These are phyloP conservation scores for Epichloe sp. DNA, from an alignment of 2,329 filamentous ascomycete species.

Conservation along the genomic window DNA sequence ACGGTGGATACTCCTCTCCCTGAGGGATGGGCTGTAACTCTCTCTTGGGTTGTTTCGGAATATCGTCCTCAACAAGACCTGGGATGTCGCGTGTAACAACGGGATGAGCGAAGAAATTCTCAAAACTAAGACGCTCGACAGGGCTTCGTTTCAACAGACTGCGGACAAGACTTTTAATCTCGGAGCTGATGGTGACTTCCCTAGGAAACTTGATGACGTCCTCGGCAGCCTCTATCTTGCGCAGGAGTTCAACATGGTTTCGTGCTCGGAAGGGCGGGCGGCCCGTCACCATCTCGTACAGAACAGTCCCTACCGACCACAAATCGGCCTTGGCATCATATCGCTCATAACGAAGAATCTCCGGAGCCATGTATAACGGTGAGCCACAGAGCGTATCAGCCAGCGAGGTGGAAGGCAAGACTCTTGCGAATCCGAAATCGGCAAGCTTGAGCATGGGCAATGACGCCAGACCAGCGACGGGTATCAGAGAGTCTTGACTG, in stretches of 20 bases:
- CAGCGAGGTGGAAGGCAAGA: constrained; percentile 77
- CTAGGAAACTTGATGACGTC: constrained; percentile 75
- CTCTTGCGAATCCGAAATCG: constrained; percentile 95
- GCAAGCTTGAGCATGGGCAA: constrained; percentile 95
- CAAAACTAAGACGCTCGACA: constrained; percentile 72
- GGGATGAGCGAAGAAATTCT: constrained; percentile 66
- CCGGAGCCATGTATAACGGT: constrained; percentile 95
- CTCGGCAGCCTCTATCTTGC: constrained; percentile 80
- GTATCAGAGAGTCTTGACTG: constrained; percentile 68
- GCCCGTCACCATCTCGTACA: constrained; percentile 90
- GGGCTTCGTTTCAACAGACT: constrained; percentile 74
- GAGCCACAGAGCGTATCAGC: constrained; percentile 95
- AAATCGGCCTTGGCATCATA: constrained; percentile 95
- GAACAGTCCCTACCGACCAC: constrained; percentile 92
- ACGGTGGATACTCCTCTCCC: constrained; percentile 14
- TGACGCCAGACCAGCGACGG: constrained; percentile 66
- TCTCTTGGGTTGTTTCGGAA: constrained; percentile 29
- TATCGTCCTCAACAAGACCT: constrained; percentile 66
- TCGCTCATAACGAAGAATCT: constrained; percentile 92
- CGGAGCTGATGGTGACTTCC: constrained; percentile 58
- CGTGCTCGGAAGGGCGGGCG: constrained; percentile 81
- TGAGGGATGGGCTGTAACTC: constrained; percentile 24
- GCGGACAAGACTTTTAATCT: constrained; percentile 71
- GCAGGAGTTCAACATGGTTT: constrained; percentile 87
- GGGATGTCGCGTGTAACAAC: constrained; percentile 68